These are phyloP conservation scores for Myochromella boudieri DNA, from an alignment of 768 basidiomycete species.

Conservation along the genomic window DNA sequence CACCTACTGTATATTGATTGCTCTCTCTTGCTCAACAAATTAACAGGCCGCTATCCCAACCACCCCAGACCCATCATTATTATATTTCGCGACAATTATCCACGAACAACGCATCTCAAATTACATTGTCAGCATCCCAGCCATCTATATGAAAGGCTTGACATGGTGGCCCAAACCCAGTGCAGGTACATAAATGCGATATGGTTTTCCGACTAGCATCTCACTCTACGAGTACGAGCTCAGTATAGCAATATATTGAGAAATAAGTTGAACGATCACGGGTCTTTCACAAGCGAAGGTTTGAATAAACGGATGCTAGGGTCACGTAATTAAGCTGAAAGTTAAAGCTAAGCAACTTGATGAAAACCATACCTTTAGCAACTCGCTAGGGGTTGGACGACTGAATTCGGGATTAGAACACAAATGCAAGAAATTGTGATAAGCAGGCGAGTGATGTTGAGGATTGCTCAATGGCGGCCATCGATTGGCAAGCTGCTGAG, in stretches of 20 bases:
- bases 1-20: too few relatives aligned
- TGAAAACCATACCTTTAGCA: slow-evolving; percentile 52
- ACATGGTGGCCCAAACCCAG: too few relatives aligned
- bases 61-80: too few relatives aligned
- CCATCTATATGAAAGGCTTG: too few relatives aligned
- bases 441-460: slow-evolving; percentile 60
- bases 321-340: neutral
- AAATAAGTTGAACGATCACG: slow-evolving; percentile 65
- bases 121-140: too few relatives aligned
- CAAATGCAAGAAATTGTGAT: slow-evolving; percentile 69
- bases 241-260: slow-evolving; percentile 68
- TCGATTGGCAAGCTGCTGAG: slow-evolving; percentile 54
- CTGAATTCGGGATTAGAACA: slow-evolving; percentile 61
- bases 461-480: slow-evolving; percentile 68
- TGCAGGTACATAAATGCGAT: slow-evolving; percentile 18
- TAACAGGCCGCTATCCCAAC: too few relatives aligned
- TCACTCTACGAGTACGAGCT: slow-evolving; percentile 39
- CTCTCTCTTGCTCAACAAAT: too few relatives aligned
- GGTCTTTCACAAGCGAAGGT: slow-evolving; percentile 70
- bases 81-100: too few relatives aligned
- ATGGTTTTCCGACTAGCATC: slow-evolving; percentile 17
- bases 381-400: slow-evolving; percentile 55
- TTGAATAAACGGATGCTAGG: slow-evolving; percentile 61
- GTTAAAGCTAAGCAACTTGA: neutral
- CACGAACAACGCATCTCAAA: too few relatives aligned